A percentile compares a stretch with the other conserved stretches of the same genome.
Conservation (phyloP, 1,139 yeast species). For the Scheffersomyces illinoinensis region DNA sequence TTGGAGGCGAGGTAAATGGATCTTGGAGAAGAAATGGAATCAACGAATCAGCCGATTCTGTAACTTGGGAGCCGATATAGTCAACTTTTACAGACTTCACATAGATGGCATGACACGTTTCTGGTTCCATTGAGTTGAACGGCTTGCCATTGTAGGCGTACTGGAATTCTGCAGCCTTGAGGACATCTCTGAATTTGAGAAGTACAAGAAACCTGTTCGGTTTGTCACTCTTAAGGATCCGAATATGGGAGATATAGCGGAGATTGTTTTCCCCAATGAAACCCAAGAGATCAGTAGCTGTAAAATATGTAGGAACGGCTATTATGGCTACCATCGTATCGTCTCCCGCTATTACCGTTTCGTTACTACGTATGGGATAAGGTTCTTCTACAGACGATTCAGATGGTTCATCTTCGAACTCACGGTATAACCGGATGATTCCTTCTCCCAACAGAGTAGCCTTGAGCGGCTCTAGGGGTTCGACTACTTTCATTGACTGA, state of each 20-base stretch:
- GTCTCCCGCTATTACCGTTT: conserved; percentile 35
- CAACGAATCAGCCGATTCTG: conserved; percentile 25
- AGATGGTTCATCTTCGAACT: conserved; percentile 31
- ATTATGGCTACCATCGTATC: conserved; percentile 73
- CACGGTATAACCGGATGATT: conserved; percentile 66
- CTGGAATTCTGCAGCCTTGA: conserved; percentile 63
- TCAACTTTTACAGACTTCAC: conserved; percentile 59
- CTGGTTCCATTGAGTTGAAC: conserved; percentile 89
- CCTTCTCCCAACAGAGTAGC: conserved; percentile 72
- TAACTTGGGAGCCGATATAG: conserved; percentile 11
- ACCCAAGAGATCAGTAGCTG: conserved; percentile 81
- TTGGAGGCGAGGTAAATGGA: conserved; percentile 56
- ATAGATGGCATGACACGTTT: conserved; percentile 74
- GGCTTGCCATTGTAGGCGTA: conserved; percentile 68
- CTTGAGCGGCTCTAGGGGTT: conserved; percentile 47
- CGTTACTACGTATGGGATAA: neutral
- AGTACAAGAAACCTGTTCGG: conserved; percentile 77
- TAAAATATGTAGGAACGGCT: conserved; percentile 85
- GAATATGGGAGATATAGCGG: conserved; percentile 65
- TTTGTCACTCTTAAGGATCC: conserved; percentile 67
- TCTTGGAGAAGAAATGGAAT: conserved; percentile 74
- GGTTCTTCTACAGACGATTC: neutral
- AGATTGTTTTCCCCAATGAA: conserved; percentile 67
- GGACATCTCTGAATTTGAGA: conserved; percentile 64
- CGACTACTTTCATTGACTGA: conserved; percentile 9